Evolutionary conservation across 2,329 filamentous ascomycete genomes (phyloP).

Genomic region (Cladophialophora immunda): DNA sequence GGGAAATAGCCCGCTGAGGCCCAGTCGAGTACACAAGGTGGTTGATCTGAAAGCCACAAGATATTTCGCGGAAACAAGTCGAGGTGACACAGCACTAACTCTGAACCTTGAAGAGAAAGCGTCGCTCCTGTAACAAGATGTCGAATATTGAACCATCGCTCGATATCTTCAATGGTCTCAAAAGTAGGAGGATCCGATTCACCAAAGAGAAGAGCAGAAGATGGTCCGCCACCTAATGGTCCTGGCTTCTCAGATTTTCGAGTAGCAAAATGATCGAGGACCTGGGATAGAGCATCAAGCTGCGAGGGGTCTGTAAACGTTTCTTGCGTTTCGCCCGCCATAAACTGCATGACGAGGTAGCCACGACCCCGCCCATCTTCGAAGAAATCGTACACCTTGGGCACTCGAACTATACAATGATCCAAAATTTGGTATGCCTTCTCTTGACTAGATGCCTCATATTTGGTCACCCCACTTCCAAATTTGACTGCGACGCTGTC

Average conservation of each 20-base stretch:
- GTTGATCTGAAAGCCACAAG: constrained; percentile 40
- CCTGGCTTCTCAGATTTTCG: not conserved
- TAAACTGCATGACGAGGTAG: constrained; percentile 20
- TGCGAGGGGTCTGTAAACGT: constrained; percentile 7
- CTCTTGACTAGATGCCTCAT: constrained; percentile 15
- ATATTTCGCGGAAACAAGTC: constrained; percentile 37
- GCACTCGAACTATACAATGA: constrained; percentile 20
- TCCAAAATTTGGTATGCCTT: constrained; percentile 17
- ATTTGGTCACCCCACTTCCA: constrained; percentile 9
- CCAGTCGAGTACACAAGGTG: constrained; percentile 41
- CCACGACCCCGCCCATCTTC: constrained; percentile 18
- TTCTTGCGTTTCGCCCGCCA: constrained; percentile 18
- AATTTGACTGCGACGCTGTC: not conserved
- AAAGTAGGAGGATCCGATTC: not conserved
- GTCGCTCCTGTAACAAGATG: not conserved
- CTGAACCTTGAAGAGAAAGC: constrained; percentile 14
- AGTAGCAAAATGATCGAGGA: not conserved
- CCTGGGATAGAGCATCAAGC: not conserved
- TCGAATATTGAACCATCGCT: not conserved
- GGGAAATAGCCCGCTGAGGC: constrained; percentile 41
- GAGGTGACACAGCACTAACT: constrained; percentile 21
- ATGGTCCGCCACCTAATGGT: not conserved
- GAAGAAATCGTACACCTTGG: constrained; percentile 26
- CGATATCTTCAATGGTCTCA: not conserved
- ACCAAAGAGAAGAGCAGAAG: not conserved